These are phyloP conservation scores for Colletotrichum sansevieriae DNA, from an alignment of 2,329 filamentous ascomycete genomes.

Conservation along the genomic window DNA sequence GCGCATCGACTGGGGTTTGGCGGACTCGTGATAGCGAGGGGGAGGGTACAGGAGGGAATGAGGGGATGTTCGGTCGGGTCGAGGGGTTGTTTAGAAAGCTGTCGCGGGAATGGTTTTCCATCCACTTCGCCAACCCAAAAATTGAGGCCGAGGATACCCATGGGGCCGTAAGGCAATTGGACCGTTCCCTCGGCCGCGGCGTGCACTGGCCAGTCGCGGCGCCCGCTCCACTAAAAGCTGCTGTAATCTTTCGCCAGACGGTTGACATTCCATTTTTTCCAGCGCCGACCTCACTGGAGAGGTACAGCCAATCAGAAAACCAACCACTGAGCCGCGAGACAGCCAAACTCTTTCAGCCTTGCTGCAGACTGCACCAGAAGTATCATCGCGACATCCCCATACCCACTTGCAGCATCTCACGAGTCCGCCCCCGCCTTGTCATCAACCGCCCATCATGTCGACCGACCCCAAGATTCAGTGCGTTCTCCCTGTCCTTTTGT, in stretches of 20 bases:
- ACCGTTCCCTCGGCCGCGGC: conserved; percentile 15
- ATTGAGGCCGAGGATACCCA: conserved; percentile 46
- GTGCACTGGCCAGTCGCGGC: conserved; percentile 5
- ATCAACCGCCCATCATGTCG: conserved; percentile 41
- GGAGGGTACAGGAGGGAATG: background rate
- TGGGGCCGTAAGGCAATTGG: conserved; percentile 18
- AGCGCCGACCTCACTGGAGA: conserved; percentile 34
- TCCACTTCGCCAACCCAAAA: conserved; percentile 46
- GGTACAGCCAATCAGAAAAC: conserved; percentile 35
- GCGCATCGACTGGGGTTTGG: conserved; percentile 51
- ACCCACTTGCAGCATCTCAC: conserved; percentile 14
- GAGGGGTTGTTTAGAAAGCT: conserved; percentile 16
- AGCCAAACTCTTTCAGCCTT: conserved; percentile 50
- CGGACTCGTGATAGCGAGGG: conserved; percentile 33
- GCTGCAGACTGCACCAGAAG: conserved; percentile 43
- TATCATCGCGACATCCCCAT: conserved; percentile 28
- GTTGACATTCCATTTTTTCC: conserved; percentile 24
- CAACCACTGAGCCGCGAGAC: conserved; percentile 29
- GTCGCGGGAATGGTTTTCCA: conserved; percentile 51
- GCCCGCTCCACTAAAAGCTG: conserved; percentile 18
- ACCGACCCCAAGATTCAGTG: conserved; percentile 80
- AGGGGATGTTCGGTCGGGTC: background rate
- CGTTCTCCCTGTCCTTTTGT: conserved; percentile 46
- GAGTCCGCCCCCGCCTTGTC: conserved; percentile 42
- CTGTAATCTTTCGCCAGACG: conserved; percentile 22